A percentile compares a stretch with the other conserved stretches of the same genome.
phyloP scores from a whole-genome alignment of 495 filamentous ascomycete genomes.

The Penicillium dipodomyicola region DNA sequence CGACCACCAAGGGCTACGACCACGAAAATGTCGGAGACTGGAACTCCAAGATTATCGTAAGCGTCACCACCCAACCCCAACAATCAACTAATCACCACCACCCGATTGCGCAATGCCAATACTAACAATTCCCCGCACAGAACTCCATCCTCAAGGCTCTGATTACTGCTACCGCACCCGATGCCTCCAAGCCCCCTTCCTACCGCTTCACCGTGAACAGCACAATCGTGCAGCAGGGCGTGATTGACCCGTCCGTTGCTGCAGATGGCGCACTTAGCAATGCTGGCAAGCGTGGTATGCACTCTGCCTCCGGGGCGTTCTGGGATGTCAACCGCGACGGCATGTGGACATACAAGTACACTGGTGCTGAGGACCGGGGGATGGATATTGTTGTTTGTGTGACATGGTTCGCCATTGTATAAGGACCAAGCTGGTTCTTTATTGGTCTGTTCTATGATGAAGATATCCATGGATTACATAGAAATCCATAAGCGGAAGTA shows the following conservation, averaged over 20 bases:
- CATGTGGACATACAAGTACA: constrained; percentile 97
- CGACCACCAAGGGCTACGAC: constrained; percentile 70
- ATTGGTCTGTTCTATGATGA: background rate
- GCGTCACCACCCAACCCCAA: constrained; percentile 20
- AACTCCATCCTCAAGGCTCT: constrained; percentile 82
- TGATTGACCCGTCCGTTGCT: constrained; percentile 44
- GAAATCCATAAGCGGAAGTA: background rate
- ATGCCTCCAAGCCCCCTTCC: constrained; percentile 43
- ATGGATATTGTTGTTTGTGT: constrained; percentile 90
- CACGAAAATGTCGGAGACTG: constrained; percentile 75
- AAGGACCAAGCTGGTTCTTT: background rate
- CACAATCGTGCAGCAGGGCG: constrained; percentile 89
- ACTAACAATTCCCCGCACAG: constrained; percentile 41
- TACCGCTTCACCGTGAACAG: constrained; percentile 96
- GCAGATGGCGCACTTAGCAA: constrained; percentile 42
- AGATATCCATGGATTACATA: background rate
- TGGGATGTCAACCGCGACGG: constrained; percentile 98
- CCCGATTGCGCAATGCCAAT: background rate
- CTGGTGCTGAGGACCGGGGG: constrained; percentile 76
- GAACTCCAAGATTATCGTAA: constrained; percentile 90
- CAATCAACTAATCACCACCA: background rate
- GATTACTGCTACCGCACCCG: constrained; percentile 74
- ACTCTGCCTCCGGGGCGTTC: constrained; percentile 88
- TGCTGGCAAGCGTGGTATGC: constrained; percentile 88
- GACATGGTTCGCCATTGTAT: constrained; percentile 72